A percentile compares a stretch with the other conserved stretches of the same genome.
Conservation (phyloP, 2,329 filamentous ascomycete species). For the Fonsecaea monophora region DNA sequence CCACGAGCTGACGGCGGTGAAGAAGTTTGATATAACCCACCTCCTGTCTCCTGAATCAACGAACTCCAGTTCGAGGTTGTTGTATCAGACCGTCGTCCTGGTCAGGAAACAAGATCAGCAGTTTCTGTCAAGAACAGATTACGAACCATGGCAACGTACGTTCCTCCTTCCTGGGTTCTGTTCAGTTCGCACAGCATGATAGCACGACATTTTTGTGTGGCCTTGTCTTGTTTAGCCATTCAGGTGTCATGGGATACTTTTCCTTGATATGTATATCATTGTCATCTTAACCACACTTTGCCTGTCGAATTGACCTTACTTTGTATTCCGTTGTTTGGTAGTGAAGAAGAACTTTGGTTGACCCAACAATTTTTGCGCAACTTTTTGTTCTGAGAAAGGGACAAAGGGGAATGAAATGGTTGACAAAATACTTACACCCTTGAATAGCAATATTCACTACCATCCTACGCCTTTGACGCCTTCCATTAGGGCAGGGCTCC, state of each 20-base stretch:
- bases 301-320: neutral
- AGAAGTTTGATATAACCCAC: slow-evolving; percentile 6
- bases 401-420: neutral
- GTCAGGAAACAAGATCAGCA: neutral
- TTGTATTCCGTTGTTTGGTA: neutral
- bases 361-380: slow-evolving; percentile 7
- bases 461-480: slow-evolving; percentile 53
- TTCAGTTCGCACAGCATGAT: slow-evolving; percentile 21
- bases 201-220: slow-evolving; percentile 22
- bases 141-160: slow-evolving; percentile 48
- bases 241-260: slow-evolving; percentile 17
- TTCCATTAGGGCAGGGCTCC: slow-evolving; percentile 53
- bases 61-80: neutral
- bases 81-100: neutral
- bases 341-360: neutral
- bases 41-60: neutral
- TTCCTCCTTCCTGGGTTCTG: slow-evolving; percentile 21
- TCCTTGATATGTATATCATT: slow-evolving; percentile 20
- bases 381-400: neutral
- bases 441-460: slow-evolving; percentile 55
- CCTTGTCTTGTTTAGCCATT: slow-evolving; percentile 5
- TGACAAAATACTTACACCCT: slow-evolving; percentile 18
- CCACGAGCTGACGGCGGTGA: slow-evolving; percentile 12
- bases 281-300: neutral
- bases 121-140: slow-evolving; percentile 6